These are phyloP conservation scores for Backusella luteola DNA, from an alignment of 192 early-diverging fungal genomes.

Conservation along the genomic window DNA sequence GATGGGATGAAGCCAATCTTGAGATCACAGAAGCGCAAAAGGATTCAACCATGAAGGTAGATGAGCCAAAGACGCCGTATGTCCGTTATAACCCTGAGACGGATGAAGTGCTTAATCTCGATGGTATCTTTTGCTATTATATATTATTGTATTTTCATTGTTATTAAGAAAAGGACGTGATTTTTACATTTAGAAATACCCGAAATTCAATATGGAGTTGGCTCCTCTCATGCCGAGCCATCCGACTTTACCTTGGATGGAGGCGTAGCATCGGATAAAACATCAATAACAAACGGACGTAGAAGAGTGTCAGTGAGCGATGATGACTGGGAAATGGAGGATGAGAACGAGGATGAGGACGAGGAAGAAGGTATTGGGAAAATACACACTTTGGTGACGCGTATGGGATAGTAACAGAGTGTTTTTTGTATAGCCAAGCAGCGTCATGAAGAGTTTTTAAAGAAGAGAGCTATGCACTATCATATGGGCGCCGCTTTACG, in stretches of 20 bases:
- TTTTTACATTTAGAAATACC: constrained; percentile 12
- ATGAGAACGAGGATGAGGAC: constrained; percentile 54
- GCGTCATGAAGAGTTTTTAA: constrained; percentile 71
- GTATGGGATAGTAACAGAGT: background rate
- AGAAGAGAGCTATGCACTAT: constrained; percentile 84
- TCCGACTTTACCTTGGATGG: constrained; percentile 34
- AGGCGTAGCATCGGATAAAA: constrained; percentile 32
- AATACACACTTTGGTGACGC: background rate
- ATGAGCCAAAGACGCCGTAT: constrained; percentile 94
- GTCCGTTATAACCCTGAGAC: constrained; percentile 83
- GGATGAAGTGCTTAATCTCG: constrained; percentile 60
- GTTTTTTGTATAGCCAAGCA: constrained; percentile 37
- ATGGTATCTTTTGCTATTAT: constrained; percentile 11
- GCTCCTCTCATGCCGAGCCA: constrained; percentile 6
- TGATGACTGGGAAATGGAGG: constrained; percentile 58
- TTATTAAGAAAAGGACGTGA: background rate
- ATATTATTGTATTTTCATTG: background rate
- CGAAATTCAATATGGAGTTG: constrained; percentile 8
- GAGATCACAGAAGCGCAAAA: constrained; percentile 87
- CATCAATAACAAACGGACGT: constrained; percentile 16
- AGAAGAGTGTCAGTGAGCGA: constrained; percentile 39
- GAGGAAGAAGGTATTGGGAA: constrained; percentile 31
- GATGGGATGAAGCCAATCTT: constrained; percentile 95
- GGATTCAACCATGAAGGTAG: constrained; percentile 93
- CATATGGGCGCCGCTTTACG: constrained; percentile 77